phyloP scores from a whole-genome alignment of 768 basidiomycete species.

The Leccinellum luteum region DNA sequence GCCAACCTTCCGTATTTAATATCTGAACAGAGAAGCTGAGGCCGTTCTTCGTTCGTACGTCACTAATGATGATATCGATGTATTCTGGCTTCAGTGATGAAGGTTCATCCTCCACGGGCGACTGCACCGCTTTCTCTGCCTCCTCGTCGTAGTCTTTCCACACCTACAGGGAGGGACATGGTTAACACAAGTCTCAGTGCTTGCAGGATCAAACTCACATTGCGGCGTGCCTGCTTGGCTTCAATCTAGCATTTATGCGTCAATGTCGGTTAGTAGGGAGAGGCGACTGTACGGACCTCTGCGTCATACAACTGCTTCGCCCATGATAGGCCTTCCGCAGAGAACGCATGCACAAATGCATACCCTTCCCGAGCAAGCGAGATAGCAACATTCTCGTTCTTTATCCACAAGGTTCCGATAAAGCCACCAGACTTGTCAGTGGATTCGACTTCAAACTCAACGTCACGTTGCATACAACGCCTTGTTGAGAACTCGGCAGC shows the following conservation, averaged over 20 bases:
- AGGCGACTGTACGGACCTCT: conserved; percentile 52
- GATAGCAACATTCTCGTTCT: conserved; percentile 83
- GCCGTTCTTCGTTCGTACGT: conserved; percentile 69
- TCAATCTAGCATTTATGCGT: conserved; percentile 50
- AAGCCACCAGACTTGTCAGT: conserved; percentile 96
- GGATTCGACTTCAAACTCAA: conserved; percentile 87
- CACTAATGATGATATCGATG: conserved; percentile 88
- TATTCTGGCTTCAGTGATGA: conserved; percentile 77
- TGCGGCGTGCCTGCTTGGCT: conserved; percentile 75
- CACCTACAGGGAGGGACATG: conserved; percentile 47
- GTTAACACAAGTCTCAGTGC: background rate
- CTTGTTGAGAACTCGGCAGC: conserved; percentile 75
- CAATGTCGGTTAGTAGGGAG: background rate
- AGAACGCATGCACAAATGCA: conserved; percentile 84
- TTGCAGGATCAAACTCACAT: conserved; percentile 49
- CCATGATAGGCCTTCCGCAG: conserved; percentile 81
- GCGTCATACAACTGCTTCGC: conserved; percentile 77
- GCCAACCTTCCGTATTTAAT: conserved; percentile 82
- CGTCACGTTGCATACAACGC: conserved; percentile 90
- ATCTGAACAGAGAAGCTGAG: conserved; percentile 93
- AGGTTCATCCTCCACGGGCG: conserved; percentile 42
- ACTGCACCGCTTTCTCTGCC: conserved; percentile 55
- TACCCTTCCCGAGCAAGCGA: conserved; percentile 83
- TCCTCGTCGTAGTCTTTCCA: conserved; percentile 85
- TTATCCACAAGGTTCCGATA: conserved; percentile 84